A percentile compares a stretch with the other conserved stretches of the same genome.
Evolutionary conservation across 768 basidiomycete genomes (phyloP).

Genomic region (Psilocybe cubensis): DNA sequence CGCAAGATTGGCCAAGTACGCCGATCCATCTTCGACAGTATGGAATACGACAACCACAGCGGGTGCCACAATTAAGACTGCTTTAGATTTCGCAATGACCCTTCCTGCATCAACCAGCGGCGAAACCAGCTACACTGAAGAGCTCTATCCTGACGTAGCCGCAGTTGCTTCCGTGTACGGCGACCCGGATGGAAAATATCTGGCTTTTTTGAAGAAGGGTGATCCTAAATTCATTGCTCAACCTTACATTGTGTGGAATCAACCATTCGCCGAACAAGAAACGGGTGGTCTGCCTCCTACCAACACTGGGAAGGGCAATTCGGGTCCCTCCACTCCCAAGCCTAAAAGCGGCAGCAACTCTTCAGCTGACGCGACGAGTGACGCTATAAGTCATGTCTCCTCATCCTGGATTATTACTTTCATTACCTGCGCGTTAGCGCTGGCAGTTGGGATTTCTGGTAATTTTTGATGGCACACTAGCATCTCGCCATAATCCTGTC

Average conservation of each 20-base stretch:
- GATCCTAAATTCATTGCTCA: constrained; percentile 44
- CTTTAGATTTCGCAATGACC: constrained; percentile 61
- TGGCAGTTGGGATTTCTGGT: neutral
- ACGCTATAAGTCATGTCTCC: neutral
- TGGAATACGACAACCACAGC: constrained; percentile 54
- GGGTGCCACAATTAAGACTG: constrained; percentile 62
- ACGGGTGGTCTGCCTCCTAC: constrained; percentile 4
- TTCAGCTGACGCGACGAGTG: neutral
- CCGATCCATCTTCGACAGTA: constrained; percentile 40
- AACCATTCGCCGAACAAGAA: constrained; percentile 42
- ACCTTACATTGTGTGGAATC: constrained; percentile 58
- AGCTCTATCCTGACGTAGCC: constrained; percentile 61
- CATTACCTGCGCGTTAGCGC: neutral
- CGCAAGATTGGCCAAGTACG: constrained; percentile 54
- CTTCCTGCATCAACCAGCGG: constrained; percentile 34
- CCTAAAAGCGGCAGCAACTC: neutral
- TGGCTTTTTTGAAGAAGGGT: constrained; percentile 43
- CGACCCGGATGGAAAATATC: constrained; percentile 63
- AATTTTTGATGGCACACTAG: neutral
- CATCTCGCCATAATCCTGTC: neutral
- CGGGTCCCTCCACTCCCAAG: neutral
- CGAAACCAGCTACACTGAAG: constrained; percentile 43
- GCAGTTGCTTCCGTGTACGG: constrained; percentile 62
- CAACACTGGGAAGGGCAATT: neutral
- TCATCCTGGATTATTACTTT: neutral